phyloP scores from a whole-genome alignment of 2,329 filamentous ascomycete genomes.

The Berkeleyomyces basicola region DNA sequence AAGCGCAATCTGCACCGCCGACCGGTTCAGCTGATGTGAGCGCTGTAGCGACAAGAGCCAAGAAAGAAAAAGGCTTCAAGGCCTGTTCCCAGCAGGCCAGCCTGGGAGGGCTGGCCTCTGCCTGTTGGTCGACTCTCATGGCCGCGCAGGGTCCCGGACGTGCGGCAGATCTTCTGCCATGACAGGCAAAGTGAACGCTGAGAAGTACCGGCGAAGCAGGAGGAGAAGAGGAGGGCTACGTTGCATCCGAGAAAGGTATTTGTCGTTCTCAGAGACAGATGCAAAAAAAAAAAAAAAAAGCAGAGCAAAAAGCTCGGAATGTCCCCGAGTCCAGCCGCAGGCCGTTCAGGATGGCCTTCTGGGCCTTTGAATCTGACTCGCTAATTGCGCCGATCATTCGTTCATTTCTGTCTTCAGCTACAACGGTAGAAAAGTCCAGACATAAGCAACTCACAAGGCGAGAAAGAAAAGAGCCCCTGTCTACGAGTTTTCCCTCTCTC shows the following conservation, averaged over 20 bases:
- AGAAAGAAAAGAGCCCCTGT: too few species aligned
- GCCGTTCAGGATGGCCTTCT: not conserved
- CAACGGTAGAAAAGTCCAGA: not conserved
- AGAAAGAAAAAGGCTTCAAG: not conserved
- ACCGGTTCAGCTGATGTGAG: not conserved
- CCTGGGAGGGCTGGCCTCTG: too few species aligned
- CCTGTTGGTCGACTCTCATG: not conserved
- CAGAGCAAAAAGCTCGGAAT: not conserved
- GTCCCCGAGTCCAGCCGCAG: not conserved
- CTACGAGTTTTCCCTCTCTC: too few species aligned
- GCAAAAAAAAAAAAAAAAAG: not conserved
- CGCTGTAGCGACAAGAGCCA: not conserved
- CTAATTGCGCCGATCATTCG: not conserved
- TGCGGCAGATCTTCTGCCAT: not conserved
- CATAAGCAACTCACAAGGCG: not conserved
- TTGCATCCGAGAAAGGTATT: too few species aligned
- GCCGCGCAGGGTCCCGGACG: not conserved
- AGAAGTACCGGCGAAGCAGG: not conserved
- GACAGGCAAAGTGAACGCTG: not conserved
- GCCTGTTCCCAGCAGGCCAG: not conserved
- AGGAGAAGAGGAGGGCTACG: not conserved
- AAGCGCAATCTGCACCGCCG: not conserved
- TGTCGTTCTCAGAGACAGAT: not conserved
- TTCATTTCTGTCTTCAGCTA: not conserved
- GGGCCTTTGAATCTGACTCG: not conserved